phyloP scores from a whole-genome alignment of 176 grass and related monocot genomes.

The Paspalum notatum region DNA sequence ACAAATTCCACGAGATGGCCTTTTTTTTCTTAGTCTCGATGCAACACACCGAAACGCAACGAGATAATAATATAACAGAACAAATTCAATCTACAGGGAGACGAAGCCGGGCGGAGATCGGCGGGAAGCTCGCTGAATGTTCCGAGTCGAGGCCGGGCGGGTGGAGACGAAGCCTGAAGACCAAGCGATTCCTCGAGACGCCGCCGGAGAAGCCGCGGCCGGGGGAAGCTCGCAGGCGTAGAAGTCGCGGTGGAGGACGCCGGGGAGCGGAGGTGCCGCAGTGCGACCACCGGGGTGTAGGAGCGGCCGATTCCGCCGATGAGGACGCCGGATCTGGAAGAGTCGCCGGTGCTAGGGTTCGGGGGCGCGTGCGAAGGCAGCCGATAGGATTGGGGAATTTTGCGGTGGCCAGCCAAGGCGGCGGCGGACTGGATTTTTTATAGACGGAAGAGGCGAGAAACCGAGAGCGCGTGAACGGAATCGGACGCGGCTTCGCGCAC shows the following conservation, averaged over 20 bases:
- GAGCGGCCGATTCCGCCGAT: neutral
- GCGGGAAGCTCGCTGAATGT: neutral
- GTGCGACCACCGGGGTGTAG: neutral
- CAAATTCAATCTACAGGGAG: slow-evolving; percentile 34
- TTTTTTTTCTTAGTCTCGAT: slow-evolving; percentile 12
- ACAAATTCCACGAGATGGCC: slow-evolving; percentile 21
- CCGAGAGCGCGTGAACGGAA: slow-evolving; percentile 7
- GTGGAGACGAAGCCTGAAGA: neutral
- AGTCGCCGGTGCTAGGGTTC: slow-evolving; percentile 45
- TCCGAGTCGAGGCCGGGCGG: neutral
- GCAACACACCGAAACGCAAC: slow-evolving; percentile 34
- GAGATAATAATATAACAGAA: slow-evolving; percentile 17
- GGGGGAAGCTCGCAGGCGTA: neutral
- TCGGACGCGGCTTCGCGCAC: slow-evolving; percentile 4
- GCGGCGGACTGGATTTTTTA: slow-evolving; percentile 1
- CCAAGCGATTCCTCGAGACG: neutral
- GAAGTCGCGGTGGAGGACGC: neutral
- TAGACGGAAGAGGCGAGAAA: neutral
- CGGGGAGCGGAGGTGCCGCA: neutral
- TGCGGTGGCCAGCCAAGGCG: neutral
- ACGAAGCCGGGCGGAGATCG: neutral
- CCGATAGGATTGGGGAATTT: neutral
- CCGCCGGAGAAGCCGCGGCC: neutral
- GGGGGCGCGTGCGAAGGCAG: neutral
- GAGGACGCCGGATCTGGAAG: slow-evolving; percentile 16